Evolutionary conservation across 805 yeast genomes (phyloP), one percentile per base, ranked within the genome.

Genomic region (Wickerhamiella kurtzmanii): DNA sequence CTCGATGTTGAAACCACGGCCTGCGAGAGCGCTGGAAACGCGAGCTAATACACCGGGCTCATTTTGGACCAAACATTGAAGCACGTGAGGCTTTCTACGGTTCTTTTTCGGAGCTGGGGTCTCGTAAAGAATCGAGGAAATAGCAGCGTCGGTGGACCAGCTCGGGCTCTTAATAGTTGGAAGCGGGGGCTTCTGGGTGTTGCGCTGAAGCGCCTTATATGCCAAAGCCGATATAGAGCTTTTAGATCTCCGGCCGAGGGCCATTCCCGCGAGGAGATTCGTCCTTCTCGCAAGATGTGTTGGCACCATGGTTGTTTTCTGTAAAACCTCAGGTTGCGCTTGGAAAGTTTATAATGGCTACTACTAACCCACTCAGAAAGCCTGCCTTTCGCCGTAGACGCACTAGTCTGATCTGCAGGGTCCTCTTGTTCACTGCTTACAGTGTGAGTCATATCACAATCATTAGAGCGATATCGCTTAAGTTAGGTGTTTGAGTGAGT

Each of bases 1-100:
- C 65, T 92, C 98, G 60, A 92, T 92, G 70, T 92, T 92, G 77
- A 92, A 92, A 16, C 98, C 98, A 65, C 98, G 76, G 37, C 96
- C 97, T 36, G 98, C 98, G 56, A 92, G 74, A 46, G 95, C 87
- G 47, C 96, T 96, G 4, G 96, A 82, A 39, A 92, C 84, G 47
- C 89, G 77, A 35, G 95, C 81, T 58, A 92, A 71, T 41, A 92
- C 98, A 73, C 98, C 98, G 5, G 98, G 97, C 68, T 92, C 98
- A 66, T 92, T 89, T 68, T 92, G 97, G 16, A 92, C 98, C 62
- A 92, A 74, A 70, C 98, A 92, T 74, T 89, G 92, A 63, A 92
- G 73, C 41, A 92, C 94, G 59, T 92, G 98, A 60, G 83, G 83
- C 55, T 82, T 80, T 56, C 74, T 71, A 38, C 87, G 84, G 36